Evolutionary conservation across 768 basidiomycete species (phyloP).

Genomic region (Arthromyces matolae): DNA sequence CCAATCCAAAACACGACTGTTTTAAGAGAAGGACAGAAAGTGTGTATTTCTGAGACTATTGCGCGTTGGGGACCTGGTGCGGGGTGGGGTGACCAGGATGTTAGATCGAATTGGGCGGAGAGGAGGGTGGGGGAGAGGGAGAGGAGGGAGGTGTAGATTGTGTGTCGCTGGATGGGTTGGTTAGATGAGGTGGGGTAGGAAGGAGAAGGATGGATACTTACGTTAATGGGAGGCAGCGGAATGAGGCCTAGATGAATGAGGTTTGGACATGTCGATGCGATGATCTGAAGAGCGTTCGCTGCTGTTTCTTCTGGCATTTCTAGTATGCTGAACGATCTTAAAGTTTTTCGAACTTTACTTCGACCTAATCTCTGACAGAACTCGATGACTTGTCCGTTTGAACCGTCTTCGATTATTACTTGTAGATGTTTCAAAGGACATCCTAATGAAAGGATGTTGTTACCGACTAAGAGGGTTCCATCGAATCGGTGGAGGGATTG

Average conservation of each 20-base stretch:
- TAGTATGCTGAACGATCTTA: conserved; percentile 27
- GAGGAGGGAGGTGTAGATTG: conserved; percentile 25
- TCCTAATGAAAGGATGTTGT: conserved; percentile 30
- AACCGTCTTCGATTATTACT: conserved; percentile 36
- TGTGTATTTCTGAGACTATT: conserved; percentile 29
- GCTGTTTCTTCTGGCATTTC: conserved; percentile 28
- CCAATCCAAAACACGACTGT: conserved; percentile 30
- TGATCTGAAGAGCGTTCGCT: conserved; percentile 14
- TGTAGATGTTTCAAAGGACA: conserved; percentile 45
- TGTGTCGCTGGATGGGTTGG: conserved; percentile 22
- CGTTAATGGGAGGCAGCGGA: conserved; percentile 24
- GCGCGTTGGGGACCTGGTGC: conserved; percentile 24
- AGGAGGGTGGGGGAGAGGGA: conserved; percentile 24
- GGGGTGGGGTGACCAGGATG: conserved; percentile 26
- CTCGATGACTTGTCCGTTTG: conserved; percentile 24
- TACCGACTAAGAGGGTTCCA: conserved; percentile 39
- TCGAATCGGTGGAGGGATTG: conserved; percentile 42
- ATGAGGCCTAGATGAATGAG: conserved; percentile 27
- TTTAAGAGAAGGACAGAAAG: conserved; percentile 25
- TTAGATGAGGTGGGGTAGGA: not conserved
- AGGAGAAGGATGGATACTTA: conserved; percentile 14
- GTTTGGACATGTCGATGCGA: conserved; percentile 21
- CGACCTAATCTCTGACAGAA: conserved; percentile 29
- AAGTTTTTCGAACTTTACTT: conserved; percentile 21
- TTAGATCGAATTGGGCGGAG: conserved; percentile 32